Conservation (phyloP, 2,329 filamentous ascomycete species). For the Colletotrichum australisinense region DNA sequence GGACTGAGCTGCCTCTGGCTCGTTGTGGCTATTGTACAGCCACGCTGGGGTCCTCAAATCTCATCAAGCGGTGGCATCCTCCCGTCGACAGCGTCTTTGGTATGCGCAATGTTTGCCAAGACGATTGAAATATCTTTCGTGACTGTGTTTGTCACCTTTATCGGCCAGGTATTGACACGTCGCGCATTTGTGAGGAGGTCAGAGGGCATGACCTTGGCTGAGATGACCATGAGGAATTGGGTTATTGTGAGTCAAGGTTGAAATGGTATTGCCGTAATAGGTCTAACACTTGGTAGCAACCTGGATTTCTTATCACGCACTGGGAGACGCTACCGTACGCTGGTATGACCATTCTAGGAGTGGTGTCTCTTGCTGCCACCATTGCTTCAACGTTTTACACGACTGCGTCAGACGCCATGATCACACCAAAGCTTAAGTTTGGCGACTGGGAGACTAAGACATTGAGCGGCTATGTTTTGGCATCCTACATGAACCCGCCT, state of each 20-base stretch:
- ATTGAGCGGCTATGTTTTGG: slow-evolving; percentile 67
- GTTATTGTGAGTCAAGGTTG: slow-evolving; percentile 56
- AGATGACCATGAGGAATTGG: slow-evolving; percentile 84
- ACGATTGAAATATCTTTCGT: slow-evolving; percentile 83
- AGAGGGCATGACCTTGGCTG: slow-evolving; percentile 77
- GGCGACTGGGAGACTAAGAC: slow-evolving; percentile 60
- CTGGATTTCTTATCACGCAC: slow-evolving; percentile 78
- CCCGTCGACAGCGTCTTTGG: slow-evolving; percentile 72
- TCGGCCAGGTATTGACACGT: slow-evolving; percentile 81
- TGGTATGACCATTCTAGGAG: slow-evolving; percentile 71
- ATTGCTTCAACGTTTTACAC: slow-evolving; percentile 79
- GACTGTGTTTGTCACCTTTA: slow-evolving; percentile 78
- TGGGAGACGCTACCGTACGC: slow-evolving; percentile 74
- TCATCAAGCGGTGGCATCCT: slow-evolving; percentile 63
- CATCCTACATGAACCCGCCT: slow-evolving; percentile 71
- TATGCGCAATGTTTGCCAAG: slow-evolving; percentile 79
- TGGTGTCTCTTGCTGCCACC: slow-evolving; percentile 72
- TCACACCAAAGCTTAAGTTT: slow-evolving; percentile 77
- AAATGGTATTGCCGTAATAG: neutral
- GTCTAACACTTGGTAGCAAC: slow-evolving; percentile 55
- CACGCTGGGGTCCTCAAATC: slow-evolving; percentile 70
- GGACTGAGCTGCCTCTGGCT: slow-evolving; percentile 75
- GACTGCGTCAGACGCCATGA: slow-evolving; percentile 79
- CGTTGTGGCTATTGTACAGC: slow-evolving; percentile 69
- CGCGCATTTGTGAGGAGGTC: slow-evolving; percentile 71